Percentiles rank a stretch among this genome's conserved stretches.
phyloP scores from a whole-genome alignment of 2,329 filamentous ascomycete genomes.

The Trichoderma citrinoviride region DNA sequence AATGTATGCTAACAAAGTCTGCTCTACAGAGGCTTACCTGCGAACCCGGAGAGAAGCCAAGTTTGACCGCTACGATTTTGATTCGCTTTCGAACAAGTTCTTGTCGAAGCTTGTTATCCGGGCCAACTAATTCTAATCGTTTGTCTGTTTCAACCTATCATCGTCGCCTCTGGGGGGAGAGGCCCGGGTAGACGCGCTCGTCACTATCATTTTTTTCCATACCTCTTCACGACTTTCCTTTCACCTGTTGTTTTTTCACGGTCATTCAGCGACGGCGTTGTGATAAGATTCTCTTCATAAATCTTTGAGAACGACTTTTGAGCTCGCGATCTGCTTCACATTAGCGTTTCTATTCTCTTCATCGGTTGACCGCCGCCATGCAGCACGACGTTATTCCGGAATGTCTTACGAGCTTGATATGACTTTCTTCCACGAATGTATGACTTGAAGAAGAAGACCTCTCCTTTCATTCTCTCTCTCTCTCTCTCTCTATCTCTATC shows the following conservation, averaged over 20 bases:
- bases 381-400: slow-evolving; percentile 34
- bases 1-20: slow-evolving; percentile 26
- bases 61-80: slow-evolving; percentile 90
- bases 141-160: not conserved
- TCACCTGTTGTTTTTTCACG: slow-evolving; percentile 36
- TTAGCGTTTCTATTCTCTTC: slow-evolving; percentile 29
- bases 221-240: slow-evolving; percentile 28
- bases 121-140: slow-evolving; percentile 62
- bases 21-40: slow-evolving; percentile 74
- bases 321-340: slow-evolving; percentile 25
- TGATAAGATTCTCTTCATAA: slow-evolving; percentile 37
- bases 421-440: slow-evolving; percentile 42
- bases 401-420: slow-evolving; percentile 40
- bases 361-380: slow-evolving; percentile 36
- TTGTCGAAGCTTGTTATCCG: slow-evolving; percentile 94
- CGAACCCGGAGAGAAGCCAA: slow-evolving; percentile 73
- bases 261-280: slow-evolving; percentile 47
- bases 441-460: slow-evolving; percentile 38
- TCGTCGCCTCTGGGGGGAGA: slow-evolving; percentile 19
- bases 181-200: slow-evolving; percentile 19
- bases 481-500: slow-evolving; percentile 27
- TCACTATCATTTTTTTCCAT: slow-evolving; percentile 14
- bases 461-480: slow-evolving; percentile 21
- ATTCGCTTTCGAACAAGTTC: slow-evolving; percentile 96
- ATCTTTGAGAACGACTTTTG: slow-evolving; percentile 34